A percentile compares a stretch with the other conserved stretches of the same genome.
Conservation (phyloP, 2,329 filamentous ascomycete genomes). For the Fusarium setosum region DNA sequence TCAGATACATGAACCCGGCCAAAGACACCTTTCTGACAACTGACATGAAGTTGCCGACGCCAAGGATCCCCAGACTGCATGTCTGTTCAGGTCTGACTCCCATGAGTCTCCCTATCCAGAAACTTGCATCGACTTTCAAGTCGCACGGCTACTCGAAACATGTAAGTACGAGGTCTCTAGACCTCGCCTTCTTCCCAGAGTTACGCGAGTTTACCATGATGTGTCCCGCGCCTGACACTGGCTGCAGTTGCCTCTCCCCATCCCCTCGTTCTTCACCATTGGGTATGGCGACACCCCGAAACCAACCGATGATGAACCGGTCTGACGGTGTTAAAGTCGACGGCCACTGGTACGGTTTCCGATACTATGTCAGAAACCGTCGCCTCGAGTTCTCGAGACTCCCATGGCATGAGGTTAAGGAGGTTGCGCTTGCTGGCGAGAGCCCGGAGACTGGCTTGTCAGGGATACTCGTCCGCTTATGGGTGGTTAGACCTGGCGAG, state of each 20-base stretch:
- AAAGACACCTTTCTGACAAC: slow-evolving; percentile 19
- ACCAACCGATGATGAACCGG: too few species aligned
- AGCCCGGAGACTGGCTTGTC: neutral
- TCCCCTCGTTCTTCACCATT: neutral
- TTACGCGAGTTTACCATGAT: slow-evolving; percentile 28
- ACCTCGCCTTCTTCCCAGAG: neutral
- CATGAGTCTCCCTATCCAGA: slow-evolving; percentile 7
- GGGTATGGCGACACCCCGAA: too few species aligned
- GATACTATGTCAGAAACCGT: slow-evolving; percentile 8
- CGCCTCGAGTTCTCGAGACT: slow-evolving; percentile 21
- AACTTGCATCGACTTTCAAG: slow-evolving; percentile 6
- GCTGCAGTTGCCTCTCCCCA: too few species aligned
- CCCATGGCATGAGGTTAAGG: slow-evolving; percentile 7
- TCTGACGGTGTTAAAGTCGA: too few species aligned
- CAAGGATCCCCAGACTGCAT: neutral
- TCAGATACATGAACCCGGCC: slow-evolving; percentile 6
- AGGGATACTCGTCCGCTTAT: slow-evolving; percentile 14
- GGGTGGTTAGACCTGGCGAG: slow-evolving; percentile 16
- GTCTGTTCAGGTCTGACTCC: neutral
- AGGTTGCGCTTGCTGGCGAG: neutral
- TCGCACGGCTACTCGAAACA: neutral
- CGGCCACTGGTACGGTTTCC: slow-evolving; percentile 32
- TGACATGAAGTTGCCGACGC: slow-evolving; percentile 10
- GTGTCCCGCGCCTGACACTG: neutral
- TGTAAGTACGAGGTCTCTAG: neutral